These are phyloP conservation scores for Fusarium gaditjirri DNA, from an alignment of 2,329 filamentous ascomycete genomes.

Conservation along the genomic window DNA sequence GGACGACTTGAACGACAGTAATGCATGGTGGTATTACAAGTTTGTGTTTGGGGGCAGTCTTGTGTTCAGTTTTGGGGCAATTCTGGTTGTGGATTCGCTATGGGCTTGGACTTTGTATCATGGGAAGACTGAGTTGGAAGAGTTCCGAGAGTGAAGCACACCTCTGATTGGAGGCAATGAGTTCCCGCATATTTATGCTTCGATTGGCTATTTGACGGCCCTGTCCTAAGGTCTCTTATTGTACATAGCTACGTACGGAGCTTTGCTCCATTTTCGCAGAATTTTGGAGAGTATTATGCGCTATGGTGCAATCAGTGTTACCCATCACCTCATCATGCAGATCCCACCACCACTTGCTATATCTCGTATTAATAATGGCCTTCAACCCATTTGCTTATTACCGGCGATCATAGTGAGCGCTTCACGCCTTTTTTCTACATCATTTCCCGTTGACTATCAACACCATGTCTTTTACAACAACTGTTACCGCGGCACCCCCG, in stretches of 20 bases:
- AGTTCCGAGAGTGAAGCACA: conserved; percentile 40
- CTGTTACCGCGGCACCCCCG: conserved; percentile 7
- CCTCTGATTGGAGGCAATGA: not conserved
- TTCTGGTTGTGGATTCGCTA: conserved; percentile 60
- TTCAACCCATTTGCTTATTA: not conserved
- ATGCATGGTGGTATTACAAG: conserved; percentile 75
- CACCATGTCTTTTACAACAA: conserved; percentile 16
- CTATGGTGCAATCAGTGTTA: conserved; percentile 19
- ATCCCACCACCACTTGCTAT: not conserved
- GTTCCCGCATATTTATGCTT: not conserved
- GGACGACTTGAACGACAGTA: conserved; percentile 56
- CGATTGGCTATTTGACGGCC: accelerated
- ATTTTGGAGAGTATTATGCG: not conserved
- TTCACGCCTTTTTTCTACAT: not conserved
- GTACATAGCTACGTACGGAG: too few species aligned
- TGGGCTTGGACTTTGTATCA: conserved; percentile 63
- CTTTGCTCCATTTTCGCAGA: not conserved
- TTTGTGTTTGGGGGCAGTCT: conserved; percentile 75
- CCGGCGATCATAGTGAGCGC: not conserved
- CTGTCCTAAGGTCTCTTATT: accelerated
- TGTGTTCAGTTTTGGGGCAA: conserved; percentile 71
- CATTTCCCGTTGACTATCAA: not conserved
- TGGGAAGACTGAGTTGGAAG: conserved; percentile 56
- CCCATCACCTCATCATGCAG: conserved; percentile 20
- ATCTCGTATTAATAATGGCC: conserved; percentile 1